A percentile compares a stretch with the other conserved stretches of the same genome.
These are phyloP conservation scores for Xylaria curta DNA, from an alignment of 495 filamentous ascomycete species.

Conservation along the genomic window DNA sequence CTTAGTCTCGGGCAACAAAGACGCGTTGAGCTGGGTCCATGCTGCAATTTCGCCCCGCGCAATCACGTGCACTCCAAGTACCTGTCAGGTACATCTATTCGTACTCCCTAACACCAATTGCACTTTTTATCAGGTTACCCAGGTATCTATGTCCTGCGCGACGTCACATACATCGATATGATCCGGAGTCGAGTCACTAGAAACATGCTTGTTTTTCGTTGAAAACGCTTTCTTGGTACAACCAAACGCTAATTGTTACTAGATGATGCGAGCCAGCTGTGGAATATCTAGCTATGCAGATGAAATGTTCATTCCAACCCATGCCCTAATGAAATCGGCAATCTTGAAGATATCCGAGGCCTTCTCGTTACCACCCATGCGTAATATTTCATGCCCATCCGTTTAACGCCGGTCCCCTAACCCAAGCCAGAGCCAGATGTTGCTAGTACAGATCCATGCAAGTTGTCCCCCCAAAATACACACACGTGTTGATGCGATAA, in stretches of 20 bases:
- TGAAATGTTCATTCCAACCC: not conserved
- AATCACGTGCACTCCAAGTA: constrained; percentile 21
- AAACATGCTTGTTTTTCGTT: not conserved
- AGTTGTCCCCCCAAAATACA: constrained; percentile 25
- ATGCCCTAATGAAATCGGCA: constrained; percentile 11
- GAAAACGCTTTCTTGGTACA: constrained; percentile 11
- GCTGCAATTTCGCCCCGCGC: constrained; percentile 22
- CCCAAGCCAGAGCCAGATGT: constrained; percentile 30
- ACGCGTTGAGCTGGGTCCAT: constrained; percentile 17
- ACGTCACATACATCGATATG: not conserved
- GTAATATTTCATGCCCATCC: constrained; percentile 29
- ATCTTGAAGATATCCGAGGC: constrained; percentile 26
- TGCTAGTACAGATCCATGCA: constrained; percentile 30
- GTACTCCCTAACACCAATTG: not conserved
- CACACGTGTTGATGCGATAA: constrained; percentile 26
- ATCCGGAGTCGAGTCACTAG: not conserved
- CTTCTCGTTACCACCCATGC: constrained; percentile 26
- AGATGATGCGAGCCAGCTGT: constrained; percentile 19
- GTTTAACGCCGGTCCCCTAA: constrained; percentile 31
- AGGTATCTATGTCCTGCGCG: not conserved
- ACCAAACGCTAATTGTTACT: constrained; percentile 19
- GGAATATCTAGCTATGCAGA: constrained; percentile 10
- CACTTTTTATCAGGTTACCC: not conserved
- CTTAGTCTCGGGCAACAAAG: not conserved
- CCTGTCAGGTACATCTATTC: not conserved